Percentiles rank a stretch among this genome's conserved stretches.
These are phyloP conservation scores for Hortiboletus flavorubellus DNA, from an alignment of 768 basidiomycete genomes.

Conservation along the genomic window DNA sequence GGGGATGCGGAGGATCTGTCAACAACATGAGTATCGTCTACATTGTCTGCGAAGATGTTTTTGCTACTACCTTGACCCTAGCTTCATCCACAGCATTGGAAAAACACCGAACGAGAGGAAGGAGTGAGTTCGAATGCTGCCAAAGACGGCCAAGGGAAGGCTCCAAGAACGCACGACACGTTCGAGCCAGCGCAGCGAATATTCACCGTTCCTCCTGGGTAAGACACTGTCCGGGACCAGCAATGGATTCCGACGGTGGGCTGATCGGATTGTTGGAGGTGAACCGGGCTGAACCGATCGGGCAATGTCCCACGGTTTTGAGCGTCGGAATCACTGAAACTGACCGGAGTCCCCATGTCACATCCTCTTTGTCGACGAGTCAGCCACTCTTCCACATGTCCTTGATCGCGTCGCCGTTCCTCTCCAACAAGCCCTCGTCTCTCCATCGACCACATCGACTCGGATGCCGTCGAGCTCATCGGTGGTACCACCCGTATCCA, in stretches of 20 bases:
- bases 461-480: conserved; percentile 74
- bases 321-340: too few relatives aligned
- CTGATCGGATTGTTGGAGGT: too few relatives aligned
- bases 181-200: too few relatives aligned
- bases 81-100: background rate
- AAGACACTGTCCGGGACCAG: too few relatives aligned
- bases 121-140: too few relatives aligned
- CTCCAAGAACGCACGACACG: too few relatives aligned
- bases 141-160: too few relatives aligned
- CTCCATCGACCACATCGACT: conserved; percentile 77
- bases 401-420: conserved; percentile 76
- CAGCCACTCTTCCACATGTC: conserved; percentile 81
- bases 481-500: conserved; percentile 91
- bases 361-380: conserved; percentile 89
- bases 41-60: background rate
- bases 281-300: too few relatives aligned
- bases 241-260: too few relatives aligned
- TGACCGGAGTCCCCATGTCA: conserved; percentile 56
- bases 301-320: too few relatives aligned
- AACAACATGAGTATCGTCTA: background rate
- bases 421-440: conserved; percentile 74
- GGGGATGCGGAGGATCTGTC: background rate
- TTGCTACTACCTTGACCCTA: background rate
- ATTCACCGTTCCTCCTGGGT: too few relatives aligned
- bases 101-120: background rate